A percentile compares a stretch with the other conserved stretches of the same genome.
These are phyloP conservation scores for Suhomyces coccinellae DNA, from an alignment of 1,139 yeast species.

Conservation along the genomic window DNA sequence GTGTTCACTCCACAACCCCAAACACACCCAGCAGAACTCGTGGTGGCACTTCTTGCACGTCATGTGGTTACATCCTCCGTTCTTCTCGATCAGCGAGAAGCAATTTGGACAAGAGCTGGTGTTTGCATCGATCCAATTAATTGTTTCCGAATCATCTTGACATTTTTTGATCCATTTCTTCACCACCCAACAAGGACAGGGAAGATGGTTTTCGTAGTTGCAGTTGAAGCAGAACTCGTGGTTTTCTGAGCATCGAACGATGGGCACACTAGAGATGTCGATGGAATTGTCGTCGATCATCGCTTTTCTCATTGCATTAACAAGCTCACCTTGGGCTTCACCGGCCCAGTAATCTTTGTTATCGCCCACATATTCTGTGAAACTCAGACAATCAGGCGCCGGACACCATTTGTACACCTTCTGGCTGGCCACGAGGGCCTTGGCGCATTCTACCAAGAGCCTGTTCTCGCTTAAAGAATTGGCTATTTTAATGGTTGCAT, in stretches of 20 bases:
- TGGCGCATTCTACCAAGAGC: slow-evolving; percentile 34
- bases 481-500: slow-evolving; percentile 10
- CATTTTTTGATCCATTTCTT: slow-evolving; percentile 78
- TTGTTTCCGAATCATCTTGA: slow-evolving; percentile 84
- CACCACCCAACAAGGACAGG: slow-evolving; percentile 75
- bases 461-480: slow-evolving; percentile 13
- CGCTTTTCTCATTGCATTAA: slow-evolving; percentile 10
- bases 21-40: slow-evolving; percentile 95
- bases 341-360: slow-evolving; percentile 30
- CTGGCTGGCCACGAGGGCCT: slow-evolving; percentile 51
- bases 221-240: slow-evolving; percentile 85
- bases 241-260: slow-evolving; percentile 62
- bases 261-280: slow-evolving; percentile 19
- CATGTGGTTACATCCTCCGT: slow-evolving; percentile 98
- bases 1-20: slow-evolving; percentile 76
- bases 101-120: slow-evolving; percentile 84
- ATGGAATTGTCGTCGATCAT: slow-evolving; percentile 14
- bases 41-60: slow-evolving; percentile 72
- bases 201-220: slow-evolving; percentile 74
- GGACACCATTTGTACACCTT: slow-evolving; percentile 76
- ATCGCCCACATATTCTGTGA: slow-evolving; percentile 37
- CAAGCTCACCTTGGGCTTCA: slow-evolving; percentile 14
- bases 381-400: slow-evolving; percentile 72
- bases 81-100: slow-evolving; percentile 61
- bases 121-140: slow-evolving; percentile 85